Conservation (phyloP, 148 eudicot genomes). For the Rhododendron ovatum region DNA sequence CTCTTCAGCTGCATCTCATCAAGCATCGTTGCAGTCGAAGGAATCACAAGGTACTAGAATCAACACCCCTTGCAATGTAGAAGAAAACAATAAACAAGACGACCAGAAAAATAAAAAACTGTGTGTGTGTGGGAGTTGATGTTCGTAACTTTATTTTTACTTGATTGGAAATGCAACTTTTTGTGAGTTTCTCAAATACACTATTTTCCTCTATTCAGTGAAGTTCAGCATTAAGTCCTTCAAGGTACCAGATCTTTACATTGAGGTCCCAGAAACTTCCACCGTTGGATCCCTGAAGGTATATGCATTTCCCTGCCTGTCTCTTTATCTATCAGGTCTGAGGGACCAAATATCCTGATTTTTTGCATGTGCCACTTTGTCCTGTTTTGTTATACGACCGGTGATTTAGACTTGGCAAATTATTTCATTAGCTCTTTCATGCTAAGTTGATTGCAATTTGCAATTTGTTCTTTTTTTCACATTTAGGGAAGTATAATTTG, state of each 20-base stretch:
- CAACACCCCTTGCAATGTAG: background rate
- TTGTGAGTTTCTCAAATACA: slow-evolving; percentile 18
- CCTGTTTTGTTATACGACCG: background rate
- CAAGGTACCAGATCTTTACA: slow-evolving; percentile 84
- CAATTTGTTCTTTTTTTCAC: background rate
- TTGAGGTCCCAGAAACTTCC: slow-evolving; percentile 89
- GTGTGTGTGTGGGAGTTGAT: background rate
- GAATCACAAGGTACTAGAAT: slow-evolving; percentile 51
- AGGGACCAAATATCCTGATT: background rate
- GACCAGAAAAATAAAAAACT: background rate
- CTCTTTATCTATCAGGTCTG: background rate
- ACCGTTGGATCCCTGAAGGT: slow-evolving; percentile 96
- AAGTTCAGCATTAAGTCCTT: slow-evolving; percentile 91
- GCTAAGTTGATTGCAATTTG: background rate
- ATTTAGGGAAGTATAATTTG: background rate
- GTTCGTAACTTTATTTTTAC: background rate
- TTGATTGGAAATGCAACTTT: background rate
- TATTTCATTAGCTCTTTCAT: background rate
- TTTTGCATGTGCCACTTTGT: background rate
- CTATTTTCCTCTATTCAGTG: slow-evolving; percentile 48
- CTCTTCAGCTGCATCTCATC: slow-evolving; percentile 39
- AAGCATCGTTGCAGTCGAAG: slow-evolving; percentile 39
- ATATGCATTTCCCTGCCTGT: slow-evolving; percentile 6
- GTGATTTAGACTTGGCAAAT: background rate
- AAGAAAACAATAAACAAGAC: background rate